Percentiles rank a stretch among this genome's conserved stretches.
These are phyloP conservation scores for Macrophomina pseudophaseolina DNA, from an alignment of 2,329 filamentous ascomycete genomes.

Conservation along the genomic window DNA sequence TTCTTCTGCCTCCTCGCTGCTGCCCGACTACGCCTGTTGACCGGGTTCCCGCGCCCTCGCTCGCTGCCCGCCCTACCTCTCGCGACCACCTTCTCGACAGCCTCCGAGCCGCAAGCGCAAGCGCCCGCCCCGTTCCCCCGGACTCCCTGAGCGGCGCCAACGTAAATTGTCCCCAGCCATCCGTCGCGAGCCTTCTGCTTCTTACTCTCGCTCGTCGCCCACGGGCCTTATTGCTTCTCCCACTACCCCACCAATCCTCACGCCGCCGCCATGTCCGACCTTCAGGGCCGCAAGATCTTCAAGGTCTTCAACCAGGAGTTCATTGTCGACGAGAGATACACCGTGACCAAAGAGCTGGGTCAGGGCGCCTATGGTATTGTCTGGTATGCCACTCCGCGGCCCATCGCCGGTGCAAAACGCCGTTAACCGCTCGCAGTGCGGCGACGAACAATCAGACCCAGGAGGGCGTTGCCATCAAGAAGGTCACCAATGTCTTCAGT, in stretches of 20 bases:
- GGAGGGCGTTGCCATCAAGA: constrained; percentile 98
- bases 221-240: not conserved
- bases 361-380: constrained; percentile 99
- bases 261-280: constrained; percentile 59
- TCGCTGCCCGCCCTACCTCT: constrained; percentile 12
- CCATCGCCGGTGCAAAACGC: constrained; percentile 31
- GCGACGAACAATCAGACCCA: constrained; percentile 88
- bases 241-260: constrained; percentile 11
- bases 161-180: not conserved
- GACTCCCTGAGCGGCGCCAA: not conserved
- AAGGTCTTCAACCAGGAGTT: constrained; percentile 99
- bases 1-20: not conserved
- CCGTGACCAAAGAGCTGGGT: constrained; percentile 96
- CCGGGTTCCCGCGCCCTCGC: constrained; percentile 18
- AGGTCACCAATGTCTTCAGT: constrained; percentile 99
- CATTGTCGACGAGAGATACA: constrained; percentile 96
- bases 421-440: constrained; percentile 63
- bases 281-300: constrained; percentile 84
- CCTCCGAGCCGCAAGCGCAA: constrained; percentile 21
- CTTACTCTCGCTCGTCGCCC: constrained; percentile 1
- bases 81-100: constrained; percentile 19
- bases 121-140: not conserved
- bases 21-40: constrained; percentile 9
- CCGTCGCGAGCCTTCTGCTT: not conserved
- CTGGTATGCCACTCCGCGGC: constrained; percentile 67